These are phyloP conservation scores for Paramecium caudatum DNA, from an alignment of 73 alveolate genomes.

Conservation along the genomic window DNA sequence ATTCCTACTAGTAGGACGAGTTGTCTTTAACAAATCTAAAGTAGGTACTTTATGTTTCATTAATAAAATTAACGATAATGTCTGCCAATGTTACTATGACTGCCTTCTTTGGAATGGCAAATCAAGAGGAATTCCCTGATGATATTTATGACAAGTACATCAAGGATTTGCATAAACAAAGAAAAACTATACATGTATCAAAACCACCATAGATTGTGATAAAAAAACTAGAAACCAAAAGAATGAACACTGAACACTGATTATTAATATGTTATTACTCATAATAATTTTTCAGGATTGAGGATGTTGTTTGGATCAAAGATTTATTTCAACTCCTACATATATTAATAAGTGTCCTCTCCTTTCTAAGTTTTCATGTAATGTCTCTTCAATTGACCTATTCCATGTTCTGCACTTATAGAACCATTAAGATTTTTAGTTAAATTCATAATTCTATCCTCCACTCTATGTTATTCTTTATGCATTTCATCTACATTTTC, in stretches of 20 bases:
- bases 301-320: constrained; percentile 73
- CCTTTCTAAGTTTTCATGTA: constrained; percentile 26
- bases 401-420: constrained; percentile 78
- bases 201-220: constrained; percentile 36
- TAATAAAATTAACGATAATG: constrained; percentile 61
- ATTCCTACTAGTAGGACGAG: constrained; percentile 18
- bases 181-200: not conserved
- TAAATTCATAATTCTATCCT: constrained; percentile 18
- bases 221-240: not conserved
- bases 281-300: constrained; percentile 61
- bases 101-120: constrained; percentile 67
- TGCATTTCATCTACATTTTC: constrained; percentile 60
- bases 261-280: not conserved
- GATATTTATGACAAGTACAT: constrained; percentile 45
- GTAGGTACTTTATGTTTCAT: constrained; percentile 49
- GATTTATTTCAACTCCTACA: constrained; percentile 24
- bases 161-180: constrained; percentile 11
- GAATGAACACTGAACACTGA: constrained; percentile 48
- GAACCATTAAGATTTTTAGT: constrained; percentile 63
- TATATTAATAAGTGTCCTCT: not conserved
- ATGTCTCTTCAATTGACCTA: constrained; percentile 58
- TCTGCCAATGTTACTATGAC: constrained; percentile 63
- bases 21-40: constrained; percentile 21
- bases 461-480: constrained; percentile 49
- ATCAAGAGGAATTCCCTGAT: constrained; percentile 17